These are phyloP conservation scores for Adenanthera pavonina DNA, from an alignment of 306 rosid genomes.

Conservation along the genomic window DNA sequence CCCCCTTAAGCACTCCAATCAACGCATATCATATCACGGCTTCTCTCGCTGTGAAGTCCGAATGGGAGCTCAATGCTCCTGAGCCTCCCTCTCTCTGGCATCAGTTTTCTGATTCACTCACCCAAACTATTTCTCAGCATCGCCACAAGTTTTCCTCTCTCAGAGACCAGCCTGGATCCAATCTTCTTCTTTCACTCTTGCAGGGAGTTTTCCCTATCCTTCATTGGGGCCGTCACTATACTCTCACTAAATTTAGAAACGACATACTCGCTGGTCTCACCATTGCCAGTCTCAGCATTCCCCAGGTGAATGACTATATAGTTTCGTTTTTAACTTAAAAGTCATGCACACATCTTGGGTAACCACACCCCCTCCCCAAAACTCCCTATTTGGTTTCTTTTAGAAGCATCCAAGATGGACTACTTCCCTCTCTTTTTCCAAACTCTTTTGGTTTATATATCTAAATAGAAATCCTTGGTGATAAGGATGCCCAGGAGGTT, in stretches of 20 bases:
- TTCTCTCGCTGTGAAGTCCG: conserved; percentile 31
- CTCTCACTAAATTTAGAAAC: conserved; percentile 44
- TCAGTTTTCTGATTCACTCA: conserved; percentile 30
- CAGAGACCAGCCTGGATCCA: conserved; percentile 24
- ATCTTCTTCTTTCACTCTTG: conserved; percentile 33
- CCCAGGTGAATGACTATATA: conserved; percentile 33
- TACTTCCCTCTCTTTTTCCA: too few relatives aligned
- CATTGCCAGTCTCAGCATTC: conserved; percentile 55
- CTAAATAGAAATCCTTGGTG: too few relatives aligned
- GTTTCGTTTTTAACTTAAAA: too few relatives aligned
- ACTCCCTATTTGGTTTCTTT: too few relatives aligned
- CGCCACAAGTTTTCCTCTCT: conserved; percentile 28
- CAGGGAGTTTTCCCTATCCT: conserved; percentile 50
- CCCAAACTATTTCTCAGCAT: conserved; percentile 25
- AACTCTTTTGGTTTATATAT: too few relatives aligned
- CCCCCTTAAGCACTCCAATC: conserved; percentile 58
- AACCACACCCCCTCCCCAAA: too few relatives aligned
- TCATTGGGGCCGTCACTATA: conserved; percentile 49
- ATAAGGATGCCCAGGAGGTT: too few relatives aligned
- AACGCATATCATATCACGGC: conserved; percentile 36
- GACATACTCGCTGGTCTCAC: conserved; percentile 59
- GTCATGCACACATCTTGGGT: too few relatives aligned
- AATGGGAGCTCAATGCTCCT: conserved; percentile 55
- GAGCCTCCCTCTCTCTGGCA: conserved; percentile 49
- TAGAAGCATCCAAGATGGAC: too few relatives aligned